phyloP scores from a whole-genome alignment of 352 stramenopile genomes.

The Phytophthora pseudosyringae region DNA sequence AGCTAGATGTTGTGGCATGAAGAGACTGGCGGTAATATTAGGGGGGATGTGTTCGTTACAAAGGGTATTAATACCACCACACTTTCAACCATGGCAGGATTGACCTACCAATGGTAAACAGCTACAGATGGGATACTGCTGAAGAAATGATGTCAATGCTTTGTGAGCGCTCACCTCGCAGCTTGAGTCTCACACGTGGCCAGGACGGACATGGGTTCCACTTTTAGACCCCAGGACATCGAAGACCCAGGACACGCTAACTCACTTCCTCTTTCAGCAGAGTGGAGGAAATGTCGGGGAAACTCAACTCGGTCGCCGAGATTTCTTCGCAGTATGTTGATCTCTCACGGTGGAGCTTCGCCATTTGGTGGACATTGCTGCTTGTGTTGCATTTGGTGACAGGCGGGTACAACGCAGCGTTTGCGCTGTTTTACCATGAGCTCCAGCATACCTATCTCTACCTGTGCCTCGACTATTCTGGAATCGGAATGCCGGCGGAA shows the following conservation, averaged over 20 bases:
- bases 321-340: slow-evolving; percentile 16
- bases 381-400: slow-evolving; percentile 14
- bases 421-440: slow-evolving; percentile 30
- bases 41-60: too few relatives aligned
- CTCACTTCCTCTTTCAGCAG: not conserved
- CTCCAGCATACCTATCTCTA: slow-evolving; percentile 28
- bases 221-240: not conserved
- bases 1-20: too few relatives aligned
- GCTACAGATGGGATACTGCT: too few relatives aligned
- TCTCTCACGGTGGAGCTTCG: slow-evolving; percentile 6
- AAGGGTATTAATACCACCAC: too few relatives aligned
- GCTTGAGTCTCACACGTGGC: too few relatives aligned
- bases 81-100: too few relatives aligned
- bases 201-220: not conserved
- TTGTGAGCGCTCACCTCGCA: too few relatives aligned
- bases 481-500: slow-evolving; percentile 24
- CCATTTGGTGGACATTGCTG: slow-evolving; percentile 21
- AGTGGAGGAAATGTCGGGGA: not conserved
- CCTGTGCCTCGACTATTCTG: slow-evolving; percentile 30
- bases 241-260: not conserved
- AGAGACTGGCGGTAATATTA: too few relatives aligned
- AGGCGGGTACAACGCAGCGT: slow-evolving; percentile 20
- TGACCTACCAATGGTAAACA: too few relatives aligned
- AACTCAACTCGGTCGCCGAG: not conserved
- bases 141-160: too few relatives aligned